A percentile compares a stretch with the other conserved stretches of the same genome.
These are phyloP conservation scores for Gentiana straminea DNA, from an alignment of 257 asterid genomes.

Conservation along the genomic window DNA sequence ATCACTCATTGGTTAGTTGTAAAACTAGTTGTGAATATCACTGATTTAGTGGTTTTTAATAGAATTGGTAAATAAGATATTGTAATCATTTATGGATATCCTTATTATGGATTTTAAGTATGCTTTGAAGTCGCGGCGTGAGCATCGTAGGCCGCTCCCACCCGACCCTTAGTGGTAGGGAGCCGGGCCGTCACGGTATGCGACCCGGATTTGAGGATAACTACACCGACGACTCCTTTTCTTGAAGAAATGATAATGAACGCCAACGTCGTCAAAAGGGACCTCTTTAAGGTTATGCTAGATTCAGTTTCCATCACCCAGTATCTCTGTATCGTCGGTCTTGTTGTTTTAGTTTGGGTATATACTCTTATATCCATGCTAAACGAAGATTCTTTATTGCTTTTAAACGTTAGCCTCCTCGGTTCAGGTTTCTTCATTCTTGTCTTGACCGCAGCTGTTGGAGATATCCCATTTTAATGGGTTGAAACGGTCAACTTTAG, in stretches of 20 bases:
- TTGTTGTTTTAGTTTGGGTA: constrained; percentile 84
- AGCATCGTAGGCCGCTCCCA: no score
- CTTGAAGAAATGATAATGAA: constrained; percentile 92
- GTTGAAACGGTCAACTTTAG: no score
- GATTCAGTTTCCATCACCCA: constrained; percentile 86
- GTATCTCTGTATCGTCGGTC: constrained; percentile 71
- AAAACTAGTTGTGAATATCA: no score
- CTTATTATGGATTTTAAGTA: no score
- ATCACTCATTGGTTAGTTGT: no score
- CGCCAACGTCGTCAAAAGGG: constrained; percentile 85
- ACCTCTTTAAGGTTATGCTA: constrained; percentile 68
- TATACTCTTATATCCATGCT: constrained; percentile 57
- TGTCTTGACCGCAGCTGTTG: constrained; percentile 42
- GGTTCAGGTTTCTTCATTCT: constrained; percentile 55
- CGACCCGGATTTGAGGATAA: constrained; percentile 91
- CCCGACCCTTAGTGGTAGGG: no score
- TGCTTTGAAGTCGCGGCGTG: no score
- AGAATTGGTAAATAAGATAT: no score
- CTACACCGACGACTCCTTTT: constrained; percentile 77
- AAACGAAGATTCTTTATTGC: constrained; percentile 40
- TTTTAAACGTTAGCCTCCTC: constrained; percentile 57
- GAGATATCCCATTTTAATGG: no score
- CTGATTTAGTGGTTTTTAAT: no score
- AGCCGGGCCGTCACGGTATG: constrained; percentile 31
- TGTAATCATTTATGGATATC: no score